Percentiles rank a stretch among this genome's conserved stretches.
These are phyloP conservation scores for Diaporthe longicolla DNA, from an alignment of 2,329 filamentous ascomycete genomes.

Conservation along the genomic window DNA sequence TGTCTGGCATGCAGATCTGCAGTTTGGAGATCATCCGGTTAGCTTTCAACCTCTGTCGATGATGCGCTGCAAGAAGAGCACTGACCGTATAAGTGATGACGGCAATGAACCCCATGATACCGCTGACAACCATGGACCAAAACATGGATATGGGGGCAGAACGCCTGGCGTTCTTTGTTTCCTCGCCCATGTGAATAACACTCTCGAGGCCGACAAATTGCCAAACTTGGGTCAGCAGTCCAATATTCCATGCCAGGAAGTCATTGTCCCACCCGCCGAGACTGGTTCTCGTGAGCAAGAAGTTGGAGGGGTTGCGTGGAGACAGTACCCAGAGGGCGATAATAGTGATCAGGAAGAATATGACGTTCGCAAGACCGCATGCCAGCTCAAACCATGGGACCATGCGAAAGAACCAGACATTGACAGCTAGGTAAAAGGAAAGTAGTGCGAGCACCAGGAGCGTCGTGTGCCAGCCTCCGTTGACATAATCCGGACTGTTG, in stretches of 20 bases:
- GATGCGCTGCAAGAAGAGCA: not conserved
- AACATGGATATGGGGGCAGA: not conserved
- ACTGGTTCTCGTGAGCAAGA: not conserved
- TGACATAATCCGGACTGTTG: not conserved
- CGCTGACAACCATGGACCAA: not conserved
- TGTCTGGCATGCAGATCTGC: not conserved
- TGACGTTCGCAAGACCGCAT: slow-evolving; percentile 5
- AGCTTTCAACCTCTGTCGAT: not conserved
- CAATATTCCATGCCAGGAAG: not conserved
- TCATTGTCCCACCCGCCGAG: not conserved
- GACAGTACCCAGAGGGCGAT: not conserved
- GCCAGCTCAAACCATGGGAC: not conserved
- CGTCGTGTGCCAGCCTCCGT: not conserved
- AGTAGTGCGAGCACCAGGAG: not conserved
- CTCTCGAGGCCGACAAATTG: not conserved
- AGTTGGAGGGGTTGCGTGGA: not conserved
- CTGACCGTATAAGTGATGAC: not conserved
- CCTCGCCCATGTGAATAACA: not conserved
- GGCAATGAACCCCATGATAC: not conserved
- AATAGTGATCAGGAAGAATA: slow-evolving; percentile 6
- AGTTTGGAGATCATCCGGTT: not conserved
- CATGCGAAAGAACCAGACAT: not conserved
- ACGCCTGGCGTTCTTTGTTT: not conserved
- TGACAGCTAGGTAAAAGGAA: not conserved
- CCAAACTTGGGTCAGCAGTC: not conserved